Evolutionary conservation across 495 filamentous ascomycete genomes (phyloP), one percentile per base, ranked within the genome.

Genomic region (Bacidia rubella): DNA sequence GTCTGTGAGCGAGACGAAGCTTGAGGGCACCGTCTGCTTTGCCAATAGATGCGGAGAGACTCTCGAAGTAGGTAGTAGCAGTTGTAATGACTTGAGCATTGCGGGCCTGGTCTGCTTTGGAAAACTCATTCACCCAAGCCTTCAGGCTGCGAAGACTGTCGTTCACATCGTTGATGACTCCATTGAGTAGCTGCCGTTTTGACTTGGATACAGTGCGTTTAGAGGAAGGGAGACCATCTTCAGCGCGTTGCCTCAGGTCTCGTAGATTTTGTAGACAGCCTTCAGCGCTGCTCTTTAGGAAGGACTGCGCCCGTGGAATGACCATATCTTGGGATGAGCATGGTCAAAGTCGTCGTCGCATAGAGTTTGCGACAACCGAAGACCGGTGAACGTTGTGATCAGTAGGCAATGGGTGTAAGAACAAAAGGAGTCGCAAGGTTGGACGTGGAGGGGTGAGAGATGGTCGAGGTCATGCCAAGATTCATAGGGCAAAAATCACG

Each of bases 41-140:
- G 1, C 44, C 11, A 4, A 55, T 50, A n/a, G n/a, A 11, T 10
- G n/a, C 25, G 11, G 21, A 3, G 24, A 55, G 24, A 24, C 19
- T 20, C n/a, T 22, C 19, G 17, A 51, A 51, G 15, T 49, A 10
- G 15, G 11, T 17, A 2, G 12, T 4, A n/a, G 49, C 20, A 3
- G 7, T n/a, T 11, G 2, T 20, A 7, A 32, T 32, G 53, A 32
- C 29, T 23, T 51, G 17, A 12, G 38, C n/a, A 19, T 55, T 23
- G n/a, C 9, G 19, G 7, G 39, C 50, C 19, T 45, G 53, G 35
- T 23, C 32, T 42, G 43, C 53, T 2, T 46, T 55, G 15, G 32
- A 17, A 35, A 43, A 43, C 17, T 49, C 20, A 15, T 21, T 24
- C 22, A 21, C 44, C 53, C 53, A 55, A 21, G 25, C 19, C 24